Evolutionary conservation across 768 basidiomycete genomes (phyloP).

Genomic region (Mycena maculata): DNA sequence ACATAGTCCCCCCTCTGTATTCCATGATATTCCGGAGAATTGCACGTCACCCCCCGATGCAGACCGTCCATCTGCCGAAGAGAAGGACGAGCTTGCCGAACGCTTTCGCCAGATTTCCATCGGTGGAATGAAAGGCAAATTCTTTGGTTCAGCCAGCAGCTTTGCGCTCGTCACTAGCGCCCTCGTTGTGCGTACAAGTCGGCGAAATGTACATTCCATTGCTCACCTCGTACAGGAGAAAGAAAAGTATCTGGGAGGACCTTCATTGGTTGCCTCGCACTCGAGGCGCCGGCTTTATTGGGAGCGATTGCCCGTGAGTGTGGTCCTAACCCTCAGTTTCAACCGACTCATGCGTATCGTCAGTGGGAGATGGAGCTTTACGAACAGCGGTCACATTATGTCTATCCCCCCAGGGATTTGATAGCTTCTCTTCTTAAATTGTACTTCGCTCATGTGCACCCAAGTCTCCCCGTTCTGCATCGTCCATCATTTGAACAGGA

Average conservation of each 20-base stretch:
- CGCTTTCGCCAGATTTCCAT: constrained; percentile 11
- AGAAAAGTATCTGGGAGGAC: constrained; percentile 9
- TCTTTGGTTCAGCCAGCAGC: constrained; percentile 11
- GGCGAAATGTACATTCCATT: neutral
- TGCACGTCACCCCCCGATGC: neutral
- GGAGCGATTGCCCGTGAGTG: constrained; percentile 22
- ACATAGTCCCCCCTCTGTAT: constrained; percentile 2
- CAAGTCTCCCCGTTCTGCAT: constrained; percentile 55
- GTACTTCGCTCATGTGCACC: constrained; percentile 58
- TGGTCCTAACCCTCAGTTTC: neutral
- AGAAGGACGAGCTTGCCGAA: constrained; percentile 14
- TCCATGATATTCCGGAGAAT: constrained; percentile 5
- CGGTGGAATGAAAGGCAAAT: neutral
- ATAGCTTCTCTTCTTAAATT: constrained; percentile 56
- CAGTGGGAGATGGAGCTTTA: constrained; percentile 32
- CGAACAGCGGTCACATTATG: constrained; percentile 24
- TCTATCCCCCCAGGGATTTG: constrained; percentile 51
- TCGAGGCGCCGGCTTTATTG: constrained; percentile 17
- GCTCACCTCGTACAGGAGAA: constrained; percentile 14
- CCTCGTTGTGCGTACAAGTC: constrained; percentile 15
- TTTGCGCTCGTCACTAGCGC: constrained; percentile 25
- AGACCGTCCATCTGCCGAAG: neutral
- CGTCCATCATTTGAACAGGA: constrained; percentile 30
- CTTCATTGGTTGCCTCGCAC: neutral
- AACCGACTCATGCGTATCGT: too few species aligned